These are phyloP conservation scores for Sisymbrium irio DNA, from an alignment of 345 rosid species.

Conservation along the genomic window DNA sequence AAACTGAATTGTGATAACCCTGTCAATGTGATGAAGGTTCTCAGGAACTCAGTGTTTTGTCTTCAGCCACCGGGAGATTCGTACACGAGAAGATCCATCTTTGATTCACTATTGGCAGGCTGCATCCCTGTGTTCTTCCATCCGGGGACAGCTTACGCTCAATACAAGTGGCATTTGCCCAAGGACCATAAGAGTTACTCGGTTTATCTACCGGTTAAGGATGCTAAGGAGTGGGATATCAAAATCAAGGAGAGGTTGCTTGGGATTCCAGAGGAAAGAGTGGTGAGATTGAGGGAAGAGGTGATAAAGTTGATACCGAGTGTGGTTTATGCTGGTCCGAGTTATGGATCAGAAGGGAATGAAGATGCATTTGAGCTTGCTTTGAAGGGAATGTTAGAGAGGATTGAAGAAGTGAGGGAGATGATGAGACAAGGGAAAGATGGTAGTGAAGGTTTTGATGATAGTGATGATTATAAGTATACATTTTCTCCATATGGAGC, in stretches of 20 bases:
- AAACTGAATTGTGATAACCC: constrained; percentile 53
- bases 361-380: constrained; percentile 65
- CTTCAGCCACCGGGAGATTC: constrained; percentile 71
- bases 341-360: constrained; percentile 22
- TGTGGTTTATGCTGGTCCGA: constrained; percentile 51
- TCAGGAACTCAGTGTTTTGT: constrained; percentile 59
- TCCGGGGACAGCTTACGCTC: constrained; percentile 61
- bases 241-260: constrained; percentile 42
- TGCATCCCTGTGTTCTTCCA: constrained; percentile 71
- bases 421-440: constrained; percentile 48
- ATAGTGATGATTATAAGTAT: constrained; percentile 54
- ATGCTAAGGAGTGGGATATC: constrained; percentile 36
- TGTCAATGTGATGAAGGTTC: constrained; percentile 54
- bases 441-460: constrained; percentile 59
- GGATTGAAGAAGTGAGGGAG: constrained; percentile 49
- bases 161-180: constrained; percentile 61
- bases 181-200: constrained; percentile 46
- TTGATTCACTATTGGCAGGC: constrained; percentile 62
- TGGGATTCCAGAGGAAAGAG: constrained; percentile 35
- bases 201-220: constrained; percentile 49
- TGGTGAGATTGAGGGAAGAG: constrained; percentile 51
- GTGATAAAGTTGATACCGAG: constrained; percentile 56
- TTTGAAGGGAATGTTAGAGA: constrained; percentile 55
- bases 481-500: constrained; percentile 46
- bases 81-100: constrained; percentile 57